These are phyloP conservation scores for Ceratocystis variospora DNA, from an alignment of 2,329 filamentous ascomycete genomes.

Conservation along the genomic window DNA sequence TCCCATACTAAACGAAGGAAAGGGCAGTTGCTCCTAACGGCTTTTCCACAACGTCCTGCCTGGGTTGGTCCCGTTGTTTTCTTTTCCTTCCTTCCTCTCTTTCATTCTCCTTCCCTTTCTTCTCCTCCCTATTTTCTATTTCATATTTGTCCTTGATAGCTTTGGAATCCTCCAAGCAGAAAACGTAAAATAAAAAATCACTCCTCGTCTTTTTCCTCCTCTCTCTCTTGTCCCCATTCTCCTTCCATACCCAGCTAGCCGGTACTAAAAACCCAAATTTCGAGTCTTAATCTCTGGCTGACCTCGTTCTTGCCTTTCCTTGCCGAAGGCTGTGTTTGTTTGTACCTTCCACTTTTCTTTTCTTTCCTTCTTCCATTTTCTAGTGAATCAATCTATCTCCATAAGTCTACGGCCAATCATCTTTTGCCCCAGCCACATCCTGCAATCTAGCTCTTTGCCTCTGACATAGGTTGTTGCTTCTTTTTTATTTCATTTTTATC, in stretches of 20 bases:
- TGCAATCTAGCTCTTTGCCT: background rate
- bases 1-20: background rate
- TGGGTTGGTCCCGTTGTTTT: background rate
- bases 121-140: background rate
- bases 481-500: background rate
- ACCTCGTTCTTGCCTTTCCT: background rate
- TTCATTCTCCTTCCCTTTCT: background rate
- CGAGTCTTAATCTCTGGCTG: background rate
- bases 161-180: background rate
- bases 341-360: background rate
- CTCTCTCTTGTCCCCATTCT: background rate
- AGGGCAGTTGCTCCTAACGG: background rate
- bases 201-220: background rate
- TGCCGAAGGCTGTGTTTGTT: background rate
- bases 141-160: slow-evolving; percentile 6
- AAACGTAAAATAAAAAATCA: background rate
- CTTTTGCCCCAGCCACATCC: background rate
- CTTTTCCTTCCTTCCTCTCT: background rate
- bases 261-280: background rate
- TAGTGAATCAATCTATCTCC: background rate
- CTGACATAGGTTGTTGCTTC: background rate
- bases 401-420: background rate
- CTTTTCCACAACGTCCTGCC: background rate
- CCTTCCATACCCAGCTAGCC: background rate
- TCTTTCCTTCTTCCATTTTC: background rate